Percentiles rank a stretch among this genome's conserved stretches.
Conservation (phyloP, 148 eudicot species). For the Rhododendron simsii region DNA sequence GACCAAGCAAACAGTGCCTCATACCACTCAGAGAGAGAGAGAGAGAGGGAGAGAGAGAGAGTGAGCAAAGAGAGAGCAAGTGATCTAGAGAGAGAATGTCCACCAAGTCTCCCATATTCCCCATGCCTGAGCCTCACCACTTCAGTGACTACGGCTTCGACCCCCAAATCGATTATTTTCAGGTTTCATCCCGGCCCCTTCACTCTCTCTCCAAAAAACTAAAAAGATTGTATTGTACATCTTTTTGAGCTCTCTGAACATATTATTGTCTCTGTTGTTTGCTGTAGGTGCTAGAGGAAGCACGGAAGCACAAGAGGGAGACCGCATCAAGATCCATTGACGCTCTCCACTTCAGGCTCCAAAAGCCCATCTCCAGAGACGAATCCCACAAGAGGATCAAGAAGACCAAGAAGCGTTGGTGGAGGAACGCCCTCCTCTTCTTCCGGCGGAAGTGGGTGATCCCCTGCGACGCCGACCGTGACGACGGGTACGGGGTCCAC, state of each 20-base stretch:
- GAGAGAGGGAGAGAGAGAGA: not conserved
- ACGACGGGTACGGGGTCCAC: not conserved
- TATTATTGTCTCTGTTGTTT: not conserved
- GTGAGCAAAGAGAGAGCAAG: not conserved
- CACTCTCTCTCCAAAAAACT: not conserved
- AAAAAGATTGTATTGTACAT: too few relatives aligned
- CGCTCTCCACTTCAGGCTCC: conserved; percentile 68
- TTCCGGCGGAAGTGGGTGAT: conserved; percentile 44
- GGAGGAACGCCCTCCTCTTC: conserved; percentile 62
- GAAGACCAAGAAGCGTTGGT: conserved; percentile 61
- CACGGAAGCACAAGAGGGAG: conserved; percentile 53
- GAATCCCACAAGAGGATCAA: conserved; percentile 36
- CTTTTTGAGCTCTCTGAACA: not conserved
- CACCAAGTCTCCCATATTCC: conserved; percentile 52
- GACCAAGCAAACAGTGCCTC: not conserved
- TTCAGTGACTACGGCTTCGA: conserved; percentile 88
- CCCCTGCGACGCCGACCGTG: not conserved
- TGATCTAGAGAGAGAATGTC: conserved; percentile 24
- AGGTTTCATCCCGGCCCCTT: conserved; percentile 34
- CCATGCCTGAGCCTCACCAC: conserved; percentile 60
- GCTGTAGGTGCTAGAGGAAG: conserved; percentile 76
- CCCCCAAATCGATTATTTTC: conserved; percentile 78
- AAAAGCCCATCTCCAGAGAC: conserved; percentile 66
- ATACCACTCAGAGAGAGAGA: not conserved
- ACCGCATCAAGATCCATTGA: conserved; percentile 40